Conservation (phyloP, 108 stramenopile species). For the Pseudonitzschia multiseries region DNA sequence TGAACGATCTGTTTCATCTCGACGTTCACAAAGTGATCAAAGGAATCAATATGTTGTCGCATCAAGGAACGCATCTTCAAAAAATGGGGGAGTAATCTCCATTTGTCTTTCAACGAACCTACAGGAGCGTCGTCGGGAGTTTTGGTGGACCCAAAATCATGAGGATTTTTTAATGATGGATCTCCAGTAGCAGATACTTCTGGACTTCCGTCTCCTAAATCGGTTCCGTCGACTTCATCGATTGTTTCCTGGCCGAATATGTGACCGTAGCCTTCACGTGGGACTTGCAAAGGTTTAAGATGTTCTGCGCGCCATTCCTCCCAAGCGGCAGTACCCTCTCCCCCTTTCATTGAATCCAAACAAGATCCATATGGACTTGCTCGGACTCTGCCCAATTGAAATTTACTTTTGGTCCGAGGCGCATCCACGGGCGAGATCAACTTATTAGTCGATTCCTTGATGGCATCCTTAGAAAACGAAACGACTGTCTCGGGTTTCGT, state of each 20-base stretch:
- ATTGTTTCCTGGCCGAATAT: constrained; percentile 64
- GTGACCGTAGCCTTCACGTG: constrained; percentile 75
- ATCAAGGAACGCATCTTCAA: constrained; percentile 90
- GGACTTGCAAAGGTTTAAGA: constrained; percentile 43
- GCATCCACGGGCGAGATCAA: constrained; percentile 19
- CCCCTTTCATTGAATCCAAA: constrained; percentile 32
- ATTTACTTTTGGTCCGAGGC: constrained; percentile 25
- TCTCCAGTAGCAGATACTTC: constrained; percentile 40
- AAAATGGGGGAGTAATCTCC: constrained; percentile 95
- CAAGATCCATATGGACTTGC: constrained; percentile 56
- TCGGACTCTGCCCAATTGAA: constrained; percentile 55
- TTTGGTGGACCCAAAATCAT: constrained; percentile 74
- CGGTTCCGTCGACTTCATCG: constrained; percentile 35
- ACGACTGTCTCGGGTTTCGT: constrained; percentile 6
- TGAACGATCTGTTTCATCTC: constrained; percentile 93
- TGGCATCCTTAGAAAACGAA: background rate
- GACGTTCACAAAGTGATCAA: constrained; percentile 95
- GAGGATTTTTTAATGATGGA: constrained; percentile 44
- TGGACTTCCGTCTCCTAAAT: constrained; percentile 24
- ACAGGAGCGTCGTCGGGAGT: constrained; percentile 88
- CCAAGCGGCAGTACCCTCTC: constrained; percentile 32
- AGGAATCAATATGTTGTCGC: constrained; percentile 98
- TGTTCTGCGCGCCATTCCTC: constrained; percentile 43
- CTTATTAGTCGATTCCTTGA: constrained; percentile 9
- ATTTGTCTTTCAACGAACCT: constrained; percentile 88